Percentiles rank a stretch among this genome's conserved stretches.
phyloP scores from a whole-genome alignment of 2,329 filamentous ascomycete genomes.

The Cladosporium sp. region DNA sequence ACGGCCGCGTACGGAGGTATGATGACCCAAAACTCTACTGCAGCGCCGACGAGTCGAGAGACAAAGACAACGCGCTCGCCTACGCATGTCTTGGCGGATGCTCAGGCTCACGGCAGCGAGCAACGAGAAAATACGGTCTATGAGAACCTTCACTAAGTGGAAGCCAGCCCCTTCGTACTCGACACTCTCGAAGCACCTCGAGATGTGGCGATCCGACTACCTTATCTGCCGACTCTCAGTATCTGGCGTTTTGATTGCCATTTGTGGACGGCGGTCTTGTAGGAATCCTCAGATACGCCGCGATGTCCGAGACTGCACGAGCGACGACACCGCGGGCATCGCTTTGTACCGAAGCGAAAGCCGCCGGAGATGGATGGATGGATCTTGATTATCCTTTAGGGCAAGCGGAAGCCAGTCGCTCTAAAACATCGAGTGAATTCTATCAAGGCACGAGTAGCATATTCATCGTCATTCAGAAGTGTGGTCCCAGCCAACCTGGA shows the following conservation, averaged over 20 bases:
- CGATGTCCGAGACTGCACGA: conserved; percentile 5
- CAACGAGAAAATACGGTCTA: background rate
- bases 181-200: background rate
- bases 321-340: conserved; percentile 5
- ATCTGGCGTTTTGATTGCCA: background rate
- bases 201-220: background rate
- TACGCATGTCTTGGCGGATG: background rate
- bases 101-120: conserved; percentile 3
- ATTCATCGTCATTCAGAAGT: background rate
- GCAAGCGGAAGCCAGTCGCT: background rate
- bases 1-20: background rate
- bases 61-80: conserved; percentile 9
- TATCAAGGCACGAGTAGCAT: background rate
- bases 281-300: background rate
- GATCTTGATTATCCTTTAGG: background rate
- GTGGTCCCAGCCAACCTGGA: background rate
- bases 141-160: background rate
- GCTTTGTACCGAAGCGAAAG: conserved; percentile 7
- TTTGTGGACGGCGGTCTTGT: background rate
- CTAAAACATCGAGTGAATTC: background rate
- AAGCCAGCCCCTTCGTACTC: background rate
- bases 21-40: background rate
- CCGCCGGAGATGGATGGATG: background rate
- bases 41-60: background rate
- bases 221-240: background rate